These are phyloP conservation scores for Fusarium mexicanum DNA, from an alignment of 2,329 filamentous ascomycete genomes.

Conservation along the genomic window DNA sequence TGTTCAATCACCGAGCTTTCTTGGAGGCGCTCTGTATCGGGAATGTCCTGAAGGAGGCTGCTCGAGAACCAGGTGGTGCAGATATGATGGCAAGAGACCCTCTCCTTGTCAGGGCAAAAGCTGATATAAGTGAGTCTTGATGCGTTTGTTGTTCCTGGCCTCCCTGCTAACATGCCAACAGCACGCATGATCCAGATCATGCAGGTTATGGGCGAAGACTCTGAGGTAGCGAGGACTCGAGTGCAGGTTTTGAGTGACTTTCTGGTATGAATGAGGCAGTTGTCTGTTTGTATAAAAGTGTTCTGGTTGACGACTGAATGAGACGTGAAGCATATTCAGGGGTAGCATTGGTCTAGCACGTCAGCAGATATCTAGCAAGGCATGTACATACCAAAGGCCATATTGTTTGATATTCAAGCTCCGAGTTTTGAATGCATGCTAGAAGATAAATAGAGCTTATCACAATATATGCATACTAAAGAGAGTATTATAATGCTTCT, in stretches of 20 bases:
- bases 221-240: slow-evolving; percentile 67
- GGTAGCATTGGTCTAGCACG: background rate
- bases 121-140: slow-evolving; percentile 65
- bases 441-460: slow-evolving; percentile 8
- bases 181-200: slow-evolving; percentile 72
- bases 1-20: slow-evolving; percentile 83
- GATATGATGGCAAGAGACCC: slow-evolving; percentile 63
- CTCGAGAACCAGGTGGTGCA: slow-evolving; percentile 55
- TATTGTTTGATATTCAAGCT: background rate
- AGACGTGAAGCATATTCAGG: background rate
- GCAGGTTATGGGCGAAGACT: slow-evolving; percentile 67
- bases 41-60: slow-evolving; percentile 64
- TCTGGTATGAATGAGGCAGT: slow-evolving; percentile 41
- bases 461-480: background rate
- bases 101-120: slow-evolving; percentile 66
- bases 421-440: background rate
- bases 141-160: background rate
- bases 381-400: slow-evolving; percentile 3
- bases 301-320: slow-evolving; percentile 17
- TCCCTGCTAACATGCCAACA: slow-evolving; percentile 42
- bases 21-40: slow-evolving; percentile 78
- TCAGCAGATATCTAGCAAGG: background rate
- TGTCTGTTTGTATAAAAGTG: background rate
- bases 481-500: background rate
- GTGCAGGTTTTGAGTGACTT: slow-evolving; percentile 68